A percentile compares a stretch with the other conserved stretches of the same genome.
These are phyloP conservation scores for Ogataea corticis DNA, from an alignment of 805 yeast species.

Conservation along the genomic window DNA sequence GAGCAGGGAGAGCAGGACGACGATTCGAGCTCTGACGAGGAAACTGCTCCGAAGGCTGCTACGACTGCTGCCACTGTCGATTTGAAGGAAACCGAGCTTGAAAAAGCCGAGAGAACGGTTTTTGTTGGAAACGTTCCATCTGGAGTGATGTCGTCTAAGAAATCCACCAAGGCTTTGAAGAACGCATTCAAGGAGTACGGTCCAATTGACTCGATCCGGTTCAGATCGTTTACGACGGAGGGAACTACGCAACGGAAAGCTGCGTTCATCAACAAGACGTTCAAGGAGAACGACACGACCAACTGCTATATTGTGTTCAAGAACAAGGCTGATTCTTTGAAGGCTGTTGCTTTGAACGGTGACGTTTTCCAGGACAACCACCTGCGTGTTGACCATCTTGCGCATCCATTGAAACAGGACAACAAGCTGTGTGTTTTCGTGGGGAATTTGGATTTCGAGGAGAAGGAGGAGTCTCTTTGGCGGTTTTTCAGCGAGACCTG, in stretches of 20 bases:
- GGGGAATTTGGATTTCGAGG: slow-evolving; percentile 93
- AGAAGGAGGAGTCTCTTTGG: slow-evolving; percentile 88
- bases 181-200: slow-evolving; percentile 55
- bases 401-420: slow-evolving; percentile 87
- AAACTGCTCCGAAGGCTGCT: slow-evolving; percentile 13
- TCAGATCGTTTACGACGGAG: slow-evolving; percentile 87
- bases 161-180: slow-evolving; percentile 62
- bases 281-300: slow-evolving; percentile 74
- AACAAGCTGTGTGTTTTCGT: slow-evolving; percentile 83
- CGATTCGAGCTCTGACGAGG: slow-evolving; percentile 24
- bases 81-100: slow-evolving; percentile 69
- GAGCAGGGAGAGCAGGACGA: slow-evolving; percentile 25
- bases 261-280: slow-evolving; percentile 78
- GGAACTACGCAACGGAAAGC: slow-evolving; percentile 89
- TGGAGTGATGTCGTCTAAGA: slow-evolving; percentile 62
- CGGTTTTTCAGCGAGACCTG: slow-evolving; percentile 60
- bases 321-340: slow-evolving; percentile 48
- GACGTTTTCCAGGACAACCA: slow-evolving; percentile 69
- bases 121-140: slow-evolving; percentile 86
- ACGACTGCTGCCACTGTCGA: slow-evolving; percentile 47
- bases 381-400: slow-evolving; percentile 87
- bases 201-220: slow-evolving; percentile 72
- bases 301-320: slow-evolving; percentile 87
- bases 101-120: slow-evolving; percentile 79
- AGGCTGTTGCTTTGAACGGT: slow-evolving; percentile 60